Percentiles rank a stretch among this genome's conserved stretches.
These are phyloP conservation scores for Diospyros lotus DNA, from an alignment of 148 eudicot genomes.

Conservation along the genomic window DNA sequence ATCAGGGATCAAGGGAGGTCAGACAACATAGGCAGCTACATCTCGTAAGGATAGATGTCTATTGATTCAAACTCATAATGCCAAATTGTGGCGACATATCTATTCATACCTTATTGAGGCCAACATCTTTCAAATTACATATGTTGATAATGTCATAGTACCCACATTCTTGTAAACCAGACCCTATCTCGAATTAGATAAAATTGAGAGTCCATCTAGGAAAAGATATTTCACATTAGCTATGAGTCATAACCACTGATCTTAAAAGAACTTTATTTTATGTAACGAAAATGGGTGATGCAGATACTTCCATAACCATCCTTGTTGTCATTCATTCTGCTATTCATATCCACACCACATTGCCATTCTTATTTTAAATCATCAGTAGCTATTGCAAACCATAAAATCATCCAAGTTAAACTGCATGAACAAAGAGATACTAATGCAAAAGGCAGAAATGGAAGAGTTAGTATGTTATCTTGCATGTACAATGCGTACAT, in stretches of 20 bases:
- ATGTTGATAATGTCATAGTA: background rate
- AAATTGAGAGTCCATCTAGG: background rate
- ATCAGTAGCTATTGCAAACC: background rate
- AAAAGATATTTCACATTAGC: background rate
- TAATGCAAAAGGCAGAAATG: background rate
- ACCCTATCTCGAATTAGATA: background rate
- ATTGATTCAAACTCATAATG: background rate
- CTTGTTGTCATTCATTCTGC: background rate
- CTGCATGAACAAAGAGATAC: background rate
- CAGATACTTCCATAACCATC: background rate
- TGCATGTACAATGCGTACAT: background rate
- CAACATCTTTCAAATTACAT: background rate
- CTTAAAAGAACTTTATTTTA: background rate
- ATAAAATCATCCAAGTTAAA: background rate
- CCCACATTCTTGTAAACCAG: background rate
- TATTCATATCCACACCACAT: too few species aligned
- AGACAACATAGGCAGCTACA: background rate
- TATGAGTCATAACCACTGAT: background rate
- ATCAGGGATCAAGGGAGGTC: too few species aligned
- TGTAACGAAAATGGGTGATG: background rate
- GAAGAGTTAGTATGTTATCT: background rate
- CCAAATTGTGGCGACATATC: background rate
- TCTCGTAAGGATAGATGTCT: background rate
- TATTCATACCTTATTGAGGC: background rate
- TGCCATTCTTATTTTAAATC: background rate